phyloP scores from a whole-genome alignment of 2,329 filamentous ascomycete species.

The Botrytis byssoidea region DNA sequence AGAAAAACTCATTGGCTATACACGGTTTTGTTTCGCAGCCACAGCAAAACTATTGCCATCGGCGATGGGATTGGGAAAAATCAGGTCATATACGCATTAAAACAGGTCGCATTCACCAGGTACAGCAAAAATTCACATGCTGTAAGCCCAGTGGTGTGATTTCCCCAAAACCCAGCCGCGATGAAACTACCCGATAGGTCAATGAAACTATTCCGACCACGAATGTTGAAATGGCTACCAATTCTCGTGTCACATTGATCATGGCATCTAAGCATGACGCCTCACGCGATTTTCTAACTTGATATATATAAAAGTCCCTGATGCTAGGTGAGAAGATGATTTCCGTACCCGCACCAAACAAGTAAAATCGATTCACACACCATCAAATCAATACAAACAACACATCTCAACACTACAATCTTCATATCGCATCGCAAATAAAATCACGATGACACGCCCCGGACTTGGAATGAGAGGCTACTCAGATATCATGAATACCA shows the following conservation, averaged over 20 bases:
- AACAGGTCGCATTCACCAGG: not conserved
- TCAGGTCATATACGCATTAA: not conserved
- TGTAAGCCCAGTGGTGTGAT: slow-evolving; percentile 10
- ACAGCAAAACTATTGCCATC: not conserved
- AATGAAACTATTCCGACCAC: not conserved
- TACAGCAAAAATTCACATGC: not conserved
- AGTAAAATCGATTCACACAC: not conserved
- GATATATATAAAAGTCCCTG: not conserved
- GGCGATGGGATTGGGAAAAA: not conserved
- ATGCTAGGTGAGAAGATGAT: not conserved
- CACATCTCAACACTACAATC: not conserved
- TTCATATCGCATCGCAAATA: not conserved
- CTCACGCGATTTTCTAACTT: not conserved
- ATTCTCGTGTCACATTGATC: not conserved
- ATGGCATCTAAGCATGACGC: not conserved
- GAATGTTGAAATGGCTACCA: not conserved
- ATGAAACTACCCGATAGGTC: slow-evolving; percentile 2
- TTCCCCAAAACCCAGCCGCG: not conserved
- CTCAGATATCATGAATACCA: slow-evolving; percentile 16
- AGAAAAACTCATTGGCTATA: not conserved
- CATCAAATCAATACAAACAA: not conserved
- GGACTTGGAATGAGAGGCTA: slow-evolving; percentile 17
- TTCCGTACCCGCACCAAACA: not conserved
- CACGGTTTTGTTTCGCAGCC: not conserved
- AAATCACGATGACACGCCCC: not conserved